phyloP scores from a whole-genome alignment of 2,329 filamentous ascomycete genomes.

The Capronia americana region DNA sequence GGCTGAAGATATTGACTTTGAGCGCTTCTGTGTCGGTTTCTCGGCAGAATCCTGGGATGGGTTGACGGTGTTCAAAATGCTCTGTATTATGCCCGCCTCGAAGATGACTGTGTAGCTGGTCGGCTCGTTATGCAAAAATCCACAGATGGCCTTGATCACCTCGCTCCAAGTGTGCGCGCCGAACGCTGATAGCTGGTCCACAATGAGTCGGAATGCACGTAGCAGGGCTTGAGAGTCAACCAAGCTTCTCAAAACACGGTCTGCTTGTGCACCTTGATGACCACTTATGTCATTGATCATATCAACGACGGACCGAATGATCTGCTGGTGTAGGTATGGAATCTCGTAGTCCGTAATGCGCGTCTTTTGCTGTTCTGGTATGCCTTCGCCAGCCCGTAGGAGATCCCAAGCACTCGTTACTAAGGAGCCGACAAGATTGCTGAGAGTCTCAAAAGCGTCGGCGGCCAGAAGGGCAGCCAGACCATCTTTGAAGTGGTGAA shows the following conservation, averaged over 20 bases:
- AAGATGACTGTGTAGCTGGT: conserved; percentile 96
- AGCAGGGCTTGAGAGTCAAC: conserved; percentile 91
- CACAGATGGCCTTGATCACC: conserved; percentile 86
- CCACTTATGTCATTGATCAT: conserved; percentile 96
- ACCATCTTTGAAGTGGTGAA: conserved; percentile 83
- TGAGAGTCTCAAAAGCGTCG: conserved; percentile 85
- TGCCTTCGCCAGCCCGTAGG: conserved; percentile 72
- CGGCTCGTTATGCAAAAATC: conserved; percentile 98
- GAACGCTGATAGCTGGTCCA: conserved; percentile 78
- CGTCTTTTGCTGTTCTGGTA: conserved; percentile 74
- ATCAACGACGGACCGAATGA: conserved; percentile 90
- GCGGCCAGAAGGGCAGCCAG: conserved; percentile 82
- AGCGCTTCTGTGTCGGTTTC: conserved; percentile 47
- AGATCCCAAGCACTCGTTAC: conserved; percentile 72
- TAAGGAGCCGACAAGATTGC: conserved; percentile 82
- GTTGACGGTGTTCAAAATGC: conserved; percentile 76
- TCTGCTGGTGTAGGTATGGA: conserved; percentile 90
- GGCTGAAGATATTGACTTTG: conserved; percentile 43
- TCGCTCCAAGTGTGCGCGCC: conserved; percentile 97
- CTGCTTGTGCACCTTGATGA: conserved; percentile 80
- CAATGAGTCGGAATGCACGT: conserved; percentile 77
- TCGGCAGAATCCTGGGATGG: conserved; percentile 45
- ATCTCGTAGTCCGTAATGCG: conserved; percentile 90
- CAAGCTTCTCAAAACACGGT: conserved; percentile 86
- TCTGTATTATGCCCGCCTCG: conserved; percentile 88